Percentiles rank a stretch among this genome's conserved stretches.
Conservation (phyloP, 192 early-diverging fungal genomes). For the Backusella macrospora region DNA sequence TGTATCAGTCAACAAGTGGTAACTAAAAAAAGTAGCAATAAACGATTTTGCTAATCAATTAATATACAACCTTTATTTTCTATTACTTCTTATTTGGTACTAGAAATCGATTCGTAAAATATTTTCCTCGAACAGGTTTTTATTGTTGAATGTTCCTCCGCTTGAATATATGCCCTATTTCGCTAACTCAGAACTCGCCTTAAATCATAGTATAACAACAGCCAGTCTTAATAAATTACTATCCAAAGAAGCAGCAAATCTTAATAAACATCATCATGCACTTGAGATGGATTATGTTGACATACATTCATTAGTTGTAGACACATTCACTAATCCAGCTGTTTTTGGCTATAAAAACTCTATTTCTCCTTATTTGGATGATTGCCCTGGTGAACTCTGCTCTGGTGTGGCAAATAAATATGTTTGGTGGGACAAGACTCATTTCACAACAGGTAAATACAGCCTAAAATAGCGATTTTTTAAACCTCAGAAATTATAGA, state of each 20-base stretch:
- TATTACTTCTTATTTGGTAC: background rate
- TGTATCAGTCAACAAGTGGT: constrained; percentile 41
- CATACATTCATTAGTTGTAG: constrained; percentile 22
- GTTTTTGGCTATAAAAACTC: constrained; percentile 36
- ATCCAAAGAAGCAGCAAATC: constrained; percentile 9
- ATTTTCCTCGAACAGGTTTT: constrained; percentile 27
- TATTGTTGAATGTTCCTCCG: constrained; percentile 31
- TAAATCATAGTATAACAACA: constrained; percentile 14
- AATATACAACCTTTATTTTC: background rate
- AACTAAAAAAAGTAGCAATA: background rate
- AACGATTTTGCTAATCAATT: background rate
- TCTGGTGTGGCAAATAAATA: constrained; percentile 29
- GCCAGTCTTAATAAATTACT: constrained; percentile 14
- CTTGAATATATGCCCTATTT: constrained; percentile 30
- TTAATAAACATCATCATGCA: constrained; percentile 22
- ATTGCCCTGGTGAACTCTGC: constrained; percentile 32
- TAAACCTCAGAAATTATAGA: constrained; percentile 10
- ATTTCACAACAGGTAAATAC: constrained; percentile 39
- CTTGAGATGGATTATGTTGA: constrained; percentile 27
- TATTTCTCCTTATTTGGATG: constrained; percentile 32
- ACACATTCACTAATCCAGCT: constrained; percentile 23
- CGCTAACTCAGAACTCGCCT: background rate
- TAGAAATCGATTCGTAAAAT: constrained; percentile 27
- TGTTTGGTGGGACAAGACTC: constrained; percentile 42
- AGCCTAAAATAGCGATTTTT: constrained; percentile 15